phyloP scores from a whole-genome alignment of 116 monocot species.

The Trichopus zeylanicus region DNA sequence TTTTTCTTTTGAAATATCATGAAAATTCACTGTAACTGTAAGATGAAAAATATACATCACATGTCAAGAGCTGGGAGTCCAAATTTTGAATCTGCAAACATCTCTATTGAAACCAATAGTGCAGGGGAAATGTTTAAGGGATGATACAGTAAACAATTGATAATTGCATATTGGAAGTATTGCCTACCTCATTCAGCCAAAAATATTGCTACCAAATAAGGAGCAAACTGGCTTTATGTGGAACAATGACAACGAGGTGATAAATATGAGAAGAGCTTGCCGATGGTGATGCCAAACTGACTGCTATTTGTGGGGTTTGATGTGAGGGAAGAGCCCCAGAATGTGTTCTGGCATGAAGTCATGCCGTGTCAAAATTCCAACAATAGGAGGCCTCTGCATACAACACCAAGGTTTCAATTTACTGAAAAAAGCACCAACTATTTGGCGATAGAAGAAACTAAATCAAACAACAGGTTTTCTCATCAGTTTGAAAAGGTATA shows the following conservation, averaged over 20 bases:
- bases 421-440: not conserved
- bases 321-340: constrained; percentile 43
- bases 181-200: not conserved
- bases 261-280: not conserved
- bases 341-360: constrained; percentile 78
- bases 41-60: too few relatives aligned
- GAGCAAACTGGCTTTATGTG: not conserved
- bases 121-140: not conserved
- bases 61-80: not conserved
- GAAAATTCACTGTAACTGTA: too few relatives aligned
- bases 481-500: not conserved
- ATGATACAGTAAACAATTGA: not conserved
- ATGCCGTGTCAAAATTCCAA: constrained; percentile 69
- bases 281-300: not conserved
- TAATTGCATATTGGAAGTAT: not conserved
- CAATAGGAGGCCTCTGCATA: constrained; percentile 60
- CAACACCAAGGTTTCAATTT: not conserved
- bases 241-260: not conserved
- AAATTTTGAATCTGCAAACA: not conserved
- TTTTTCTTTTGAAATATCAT: too few relatives aligned
- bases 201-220: not conserved
- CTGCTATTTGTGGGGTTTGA: constrained; percentile 18
- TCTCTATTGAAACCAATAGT: not conserved
- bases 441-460: not conserved
- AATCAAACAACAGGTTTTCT: not conserved